Conservation (phyloP, 2,329 filamentous ascomycete genomes). For the Cladophialophora immunda region DNA sequence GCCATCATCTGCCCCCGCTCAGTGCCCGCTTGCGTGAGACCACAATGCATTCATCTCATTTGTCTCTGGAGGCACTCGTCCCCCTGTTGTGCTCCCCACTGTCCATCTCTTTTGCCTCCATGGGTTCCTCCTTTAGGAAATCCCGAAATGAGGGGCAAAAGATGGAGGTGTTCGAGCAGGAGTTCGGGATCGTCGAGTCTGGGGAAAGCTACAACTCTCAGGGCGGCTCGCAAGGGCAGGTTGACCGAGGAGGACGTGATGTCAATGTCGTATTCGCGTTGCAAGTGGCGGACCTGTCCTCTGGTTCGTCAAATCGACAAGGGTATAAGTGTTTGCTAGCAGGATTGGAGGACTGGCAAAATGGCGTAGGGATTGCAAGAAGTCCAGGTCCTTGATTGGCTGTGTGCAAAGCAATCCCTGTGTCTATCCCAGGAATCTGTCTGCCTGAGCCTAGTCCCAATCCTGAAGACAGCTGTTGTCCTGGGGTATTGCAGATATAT, state of each 20-base stretch:
- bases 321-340: background rate
- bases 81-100: conserved; percentile 1
- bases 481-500: background rate
- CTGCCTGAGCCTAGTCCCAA: conserved; percentile 3
- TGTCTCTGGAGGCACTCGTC: background rate
- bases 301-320: background rate
- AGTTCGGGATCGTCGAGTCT: conserved; percentile 17
- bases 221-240: conserved; percentile 1
- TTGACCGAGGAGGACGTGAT: background rate
- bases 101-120: conserved; percentile 1
- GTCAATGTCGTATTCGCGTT: background rate
- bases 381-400: background rate
- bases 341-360: background rate
- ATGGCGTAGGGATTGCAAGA: background rate
- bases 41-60: background rate
- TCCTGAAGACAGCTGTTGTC: background rate
- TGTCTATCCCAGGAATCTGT: background rate
- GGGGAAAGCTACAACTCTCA: conserved; percentile 8
- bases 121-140: conserved; percentile 22
- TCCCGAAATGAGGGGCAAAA: conserved; percentile 28
- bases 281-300: background rate
- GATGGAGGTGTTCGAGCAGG: conserved; percentile 2
- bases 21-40: background rate
- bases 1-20: background rate
- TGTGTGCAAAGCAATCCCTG: background rate